Evolutionary conservation across 1,284 basidiomycete genomes (phyloP).

Genomic region (Apiotrichum gracile): DNA sequence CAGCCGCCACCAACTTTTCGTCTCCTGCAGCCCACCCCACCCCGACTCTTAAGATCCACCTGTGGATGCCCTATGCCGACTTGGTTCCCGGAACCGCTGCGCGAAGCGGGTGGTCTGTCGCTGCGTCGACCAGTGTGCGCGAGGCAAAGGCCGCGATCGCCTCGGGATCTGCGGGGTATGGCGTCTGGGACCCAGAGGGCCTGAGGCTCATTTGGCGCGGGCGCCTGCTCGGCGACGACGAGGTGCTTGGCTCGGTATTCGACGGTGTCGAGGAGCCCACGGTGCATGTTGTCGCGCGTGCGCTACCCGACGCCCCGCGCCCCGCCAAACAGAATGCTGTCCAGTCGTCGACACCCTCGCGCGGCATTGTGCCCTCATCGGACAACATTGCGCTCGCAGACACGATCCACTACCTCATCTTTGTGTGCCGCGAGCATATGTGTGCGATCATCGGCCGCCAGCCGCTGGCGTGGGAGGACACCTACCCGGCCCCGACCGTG

Average conservation of each 20-base stretch:
- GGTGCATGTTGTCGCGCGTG: conserved; percentile 37
- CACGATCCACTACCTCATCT: conserved; percentile 39
- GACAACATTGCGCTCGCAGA: conserved; percentile 27
- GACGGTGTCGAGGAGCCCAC: conserved; percentile 17
- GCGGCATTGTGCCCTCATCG: background rate
- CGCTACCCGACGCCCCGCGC: background rate
- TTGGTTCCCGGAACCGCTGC: background rate
- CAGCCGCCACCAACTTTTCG: background rate
- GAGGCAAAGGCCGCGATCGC: conserved; percentile 34
- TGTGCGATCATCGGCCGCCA: conserved; percentile 20
- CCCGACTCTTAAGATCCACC: conserved; percentile 20
- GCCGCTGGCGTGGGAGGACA: conserved; percentile 31
- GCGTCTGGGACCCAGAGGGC: conserved; percentile 30
- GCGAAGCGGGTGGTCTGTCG: conserved; percentile 13
- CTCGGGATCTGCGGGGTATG: conserved; percentile 25
- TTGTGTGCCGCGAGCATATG: conserved; percentile 37
- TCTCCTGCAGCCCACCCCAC: background rate
- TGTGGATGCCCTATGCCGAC: conserved; percentile 34
- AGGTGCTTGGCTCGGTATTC: conserved; percentile 30
- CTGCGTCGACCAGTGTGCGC: conserved; percentile 12
- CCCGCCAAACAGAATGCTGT: background rate
- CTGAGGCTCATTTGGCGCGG: conserved; percentile 42
- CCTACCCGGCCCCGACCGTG: conserved; percentile 27
- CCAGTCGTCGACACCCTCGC: background rate
- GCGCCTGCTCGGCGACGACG: conserved; percentile 37